Evolutionary conservation across 441 rosid genomes (phyloP).

Genomic region (Populus hybrid): DNA sequence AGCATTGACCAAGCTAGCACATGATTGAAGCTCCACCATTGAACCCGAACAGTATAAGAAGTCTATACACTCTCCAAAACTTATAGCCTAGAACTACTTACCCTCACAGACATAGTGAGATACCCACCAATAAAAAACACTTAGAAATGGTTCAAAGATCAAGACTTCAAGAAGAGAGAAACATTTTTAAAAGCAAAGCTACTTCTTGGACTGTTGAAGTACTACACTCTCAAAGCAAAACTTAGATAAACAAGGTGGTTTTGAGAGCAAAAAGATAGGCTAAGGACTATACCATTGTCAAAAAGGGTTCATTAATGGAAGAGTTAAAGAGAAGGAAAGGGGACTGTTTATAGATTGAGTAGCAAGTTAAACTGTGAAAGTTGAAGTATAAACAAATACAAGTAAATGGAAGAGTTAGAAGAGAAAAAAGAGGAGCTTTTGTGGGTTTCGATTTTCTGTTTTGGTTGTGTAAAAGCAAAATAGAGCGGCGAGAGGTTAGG

Average conservation of each 20-base stretch:
- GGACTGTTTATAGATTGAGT: neutral
- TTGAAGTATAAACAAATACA: neutral
- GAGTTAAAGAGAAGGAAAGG: neutral
- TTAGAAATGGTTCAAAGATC: neutral
- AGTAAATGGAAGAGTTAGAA: neutral
- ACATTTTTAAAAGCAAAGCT: neutral
- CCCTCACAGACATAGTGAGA: neutral
- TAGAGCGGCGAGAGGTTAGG: constrained; percentile 29
- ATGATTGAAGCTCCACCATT: constrained; percentile 48
- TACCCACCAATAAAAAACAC: neutral
- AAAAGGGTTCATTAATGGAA: neutral
- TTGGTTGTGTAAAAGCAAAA: constrained; percentile 28
- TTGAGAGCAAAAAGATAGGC: neutral
- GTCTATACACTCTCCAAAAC: neutral
- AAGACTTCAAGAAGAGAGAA: neutral
- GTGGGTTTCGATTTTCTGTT: constrained; percentile 10
- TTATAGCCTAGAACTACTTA: neutral
- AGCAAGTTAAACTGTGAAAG: neutral
- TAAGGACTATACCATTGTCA: neutral
- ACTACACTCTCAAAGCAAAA: neutral
- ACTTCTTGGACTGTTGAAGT: neutral
- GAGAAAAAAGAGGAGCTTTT: neutral
- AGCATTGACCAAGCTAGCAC: constrained; percentile 43
- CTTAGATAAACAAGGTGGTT: neutral
- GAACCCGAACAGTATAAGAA: neutral